Conservation (phyloP, 257 asterid genomes). For the Orobanche coerulescens region DNA sequence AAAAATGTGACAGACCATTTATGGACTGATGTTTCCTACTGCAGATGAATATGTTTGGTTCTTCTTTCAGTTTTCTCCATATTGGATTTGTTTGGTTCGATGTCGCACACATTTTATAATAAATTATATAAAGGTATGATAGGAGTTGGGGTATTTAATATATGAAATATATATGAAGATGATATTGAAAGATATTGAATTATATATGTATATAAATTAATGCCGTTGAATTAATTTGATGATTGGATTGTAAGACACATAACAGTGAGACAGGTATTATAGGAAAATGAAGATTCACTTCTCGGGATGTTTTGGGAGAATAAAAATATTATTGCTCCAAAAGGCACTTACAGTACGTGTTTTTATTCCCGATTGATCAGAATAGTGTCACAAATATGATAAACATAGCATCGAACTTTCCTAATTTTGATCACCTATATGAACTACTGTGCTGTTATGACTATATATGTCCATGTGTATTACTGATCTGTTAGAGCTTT, state of each 20-base stretch:
- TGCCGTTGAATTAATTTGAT: background rate
- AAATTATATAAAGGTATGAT: too few species aligned
- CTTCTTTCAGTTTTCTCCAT: background rate
- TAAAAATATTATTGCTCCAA: background rate
- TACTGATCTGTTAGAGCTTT: background rate
- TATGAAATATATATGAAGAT: too few species aligned
- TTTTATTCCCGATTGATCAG: background rate
- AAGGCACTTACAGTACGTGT: background rate
- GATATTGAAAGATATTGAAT: background rate
- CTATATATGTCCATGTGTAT: constrained; percentile 1
- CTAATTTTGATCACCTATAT: background rate
- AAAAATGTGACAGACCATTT: background rate
- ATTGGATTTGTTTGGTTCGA: background rate
- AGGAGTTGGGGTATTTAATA: background rate
- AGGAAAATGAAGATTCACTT: background rate
- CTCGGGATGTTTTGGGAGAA: background rate
- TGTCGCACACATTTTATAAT: background rate
- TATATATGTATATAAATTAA: background rate
- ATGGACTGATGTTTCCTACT: background rate
- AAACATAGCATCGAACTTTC: background rate
- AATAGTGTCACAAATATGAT: background rate
- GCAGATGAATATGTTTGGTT: background rate
- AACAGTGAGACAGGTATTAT: background rate
- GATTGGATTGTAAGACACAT: background rate
- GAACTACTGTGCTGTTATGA: constrained; percentile 3